Percentiles rank a stretch among this genome's conserved stretches.
These are phyloP conservation scores for Alliaria petiolata DNA, from an alignment of 345 rosid genomes.

Conservation along the genomic window DNA sequence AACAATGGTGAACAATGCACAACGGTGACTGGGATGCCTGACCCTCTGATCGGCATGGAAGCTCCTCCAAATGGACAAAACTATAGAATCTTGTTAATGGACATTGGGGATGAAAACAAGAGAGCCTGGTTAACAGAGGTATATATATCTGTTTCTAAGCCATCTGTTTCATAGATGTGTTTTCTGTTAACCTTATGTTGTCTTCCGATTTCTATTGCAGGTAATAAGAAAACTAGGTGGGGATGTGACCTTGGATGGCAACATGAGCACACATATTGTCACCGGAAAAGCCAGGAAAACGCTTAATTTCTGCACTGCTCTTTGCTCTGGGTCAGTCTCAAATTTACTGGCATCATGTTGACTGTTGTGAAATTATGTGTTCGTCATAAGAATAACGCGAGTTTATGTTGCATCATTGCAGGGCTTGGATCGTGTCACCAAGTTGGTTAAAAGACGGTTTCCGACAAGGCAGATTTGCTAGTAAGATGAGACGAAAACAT, in stretches of 20 bases:
- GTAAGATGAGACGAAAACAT: slow-evolving; percentile 45
- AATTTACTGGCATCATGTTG: background rate
- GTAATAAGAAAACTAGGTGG: slow-evolving; percentile 76
- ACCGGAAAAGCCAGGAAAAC: slow-evolving; percentile 76
- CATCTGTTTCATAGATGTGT: background rate
- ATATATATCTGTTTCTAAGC: background rate
- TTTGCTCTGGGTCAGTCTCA: slow-evolving; percentile 70
- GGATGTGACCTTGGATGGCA: slow-evolving; percentile 50
- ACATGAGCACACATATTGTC: slow-evolving; percentile 64
- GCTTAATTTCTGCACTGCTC: slow-evolving; percentile 70
- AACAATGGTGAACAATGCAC: slow-evolving; percentile 29
- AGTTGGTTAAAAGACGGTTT: slow-evolving; percentile 73
- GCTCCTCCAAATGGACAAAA: slow-evolving; percentile 28
- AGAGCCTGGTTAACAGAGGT: slow-evolving; percentile 65
- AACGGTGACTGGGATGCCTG: slow-evolving; percentile 17
- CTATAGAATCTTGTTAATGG: slow-evolving; percentile 69
- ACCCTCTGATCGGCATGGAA: slow-evolving; percentile 21
- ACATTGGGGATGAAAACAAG: slow-evolving; percentile 67
- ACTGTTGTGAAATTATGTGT: background rate
- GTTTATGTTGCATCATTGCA: slow-evolving; percentile 32
- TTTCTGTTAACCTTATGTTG: background rate
- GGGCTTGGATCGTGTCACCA: slow-evolving; percentile 79
- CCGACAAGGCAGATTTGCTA: slow-evolving; percentile 54
- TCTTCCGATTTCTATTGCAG: slow-evolving; percentile 30
- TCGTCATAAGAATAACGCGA: background rate